Evolutionary conservation across 495 filamentous ascomycete species (phyloP), one percentile per base, ranked within the genome.

Genomic region (Lepraria neglecta): DNA sequence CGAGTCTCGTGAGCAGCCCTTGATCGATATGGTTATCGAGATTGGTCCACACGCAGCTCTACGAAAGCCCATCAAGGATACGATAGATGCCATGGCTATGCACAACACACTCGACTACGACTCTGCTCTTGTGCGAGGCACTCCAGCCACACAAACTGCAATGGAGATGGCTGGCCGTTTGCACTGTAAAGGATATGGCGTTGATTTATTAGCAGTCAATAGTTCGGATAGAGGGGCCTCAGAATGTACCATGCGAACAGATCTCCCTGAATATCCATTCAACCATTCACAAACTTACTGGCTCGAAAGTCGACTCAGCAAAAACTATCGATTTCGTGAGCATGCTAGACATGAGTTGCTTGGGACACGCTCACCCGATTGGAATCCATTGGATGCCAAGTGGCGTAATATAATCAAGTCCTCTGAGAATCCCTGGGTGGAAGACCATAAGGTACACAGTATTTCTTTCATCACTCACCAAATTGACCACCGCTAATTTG

Each of bases 401-500:
- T 78, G 72, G 70, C 64, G 73, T n/a, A 76, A 78, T 33, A 54
- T 73, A 1, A 38, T 79, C 2, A 55, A 65, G 35, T 56, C 70
- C 11, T 45, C 69, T 40, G 6, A 59, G 53, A 24, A 35, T 4
- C 61, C 59, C 21, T 67, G 64, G 63, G 15, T 60, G 28, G 33
- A 58, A 24, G 67, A 64, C 57, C 61, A 68, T 61, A 76, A 60
- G 54, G n/a, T n/a, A n/a, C n/a, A n/a, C n/a, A n/a, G n/a, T n/a
- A n/a, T n/a, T n/a, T n/a, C n/a, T n/a, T n/a, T n/a, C n/a, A n/a
- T n/a, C n/a, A n/a, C n/a, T n/a, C n/a, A n/a, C n/a, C n/a, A n/a
- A n/a, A n/a, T n/a, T n/a, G n/a, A n/a, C n/a, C n/a, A n/a, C n/a
- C n/a, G n/a, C n/a, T n/a, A n/a, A n/a, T n/a, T n/a, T n/a, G n/a